Conservation (phyloP, 805 yeast species). For the Candida nemodendra region DNA sequence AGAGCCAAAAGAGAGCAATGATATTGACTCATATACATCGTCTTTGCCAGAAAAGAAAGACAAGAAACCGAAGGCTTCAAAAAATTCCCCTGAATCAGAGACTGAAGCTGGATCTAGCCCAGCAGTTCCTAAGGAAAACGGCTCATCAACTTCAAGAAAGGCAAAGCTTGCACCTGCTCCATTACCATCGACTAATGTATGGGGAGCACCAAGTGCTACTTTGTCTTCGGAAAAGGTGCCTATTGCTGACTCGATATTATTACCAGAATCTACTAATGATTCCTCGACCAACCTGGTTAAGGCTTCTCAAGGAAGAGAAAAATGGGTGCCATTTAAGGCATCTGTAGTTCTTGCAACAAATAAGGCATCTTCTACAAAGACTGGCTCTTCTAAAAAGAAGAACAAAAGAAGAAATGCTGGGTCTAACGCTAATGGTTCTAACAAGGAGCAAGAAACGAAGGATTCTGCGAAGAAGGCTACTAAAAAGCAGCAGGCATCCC, state of each 20-base stretch:
- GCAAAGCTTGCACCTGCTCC: constrained; percentile 61
- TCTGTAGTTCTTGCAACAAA: constrained; percentile 41
- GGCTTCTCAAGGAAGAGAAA: constrained; percentile 49
- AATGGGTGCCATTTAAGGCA: constrained; percentile 72
- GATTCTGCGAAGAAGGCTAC: constrained; percentile 4
- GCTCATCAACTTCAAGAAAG: constrained; percentile 20
- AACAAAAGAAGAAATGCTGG: constrained; percentile 20
- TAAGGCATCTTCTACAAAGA: constrained; percentile 12
- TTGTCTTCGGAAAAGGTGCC: constrained; percentile 35
- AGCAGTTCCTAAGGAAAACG: constrained; percentile 21
- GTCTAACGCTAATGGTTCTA: constrained; percentile 5
- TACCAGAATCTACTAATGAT: constrained; percentile 22
- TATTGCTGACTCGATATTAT: constrained; percentile 34
- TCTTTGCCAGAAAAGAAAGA: constrained; percentile 10
- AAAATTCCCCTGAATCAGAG: not conserved
- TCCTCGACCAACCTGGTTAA: constrained; percentile 19
- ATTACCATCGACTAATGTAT: constrained; percentile 58
- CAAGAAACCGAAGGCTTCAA: constrained; percentile 8
- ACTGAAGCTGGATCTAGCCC: constrained; percentile 8
- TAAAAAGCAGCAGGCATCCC: constrained; percentile 4
- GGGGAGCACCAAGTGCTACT: constrained; percentile 43
- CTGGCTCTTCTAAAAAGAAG: constrained; percentile 22
- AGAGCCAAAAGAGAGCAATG: not conserved
- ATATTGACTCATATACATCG: not conserved
- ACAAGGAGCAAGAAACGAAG: constrained; percentile 10